These are phyloP conservation scores for Wickerhamomyces xylosicus DNA, from an alignment of 805 yeast species.

Conservation along the genomic window DNA sequence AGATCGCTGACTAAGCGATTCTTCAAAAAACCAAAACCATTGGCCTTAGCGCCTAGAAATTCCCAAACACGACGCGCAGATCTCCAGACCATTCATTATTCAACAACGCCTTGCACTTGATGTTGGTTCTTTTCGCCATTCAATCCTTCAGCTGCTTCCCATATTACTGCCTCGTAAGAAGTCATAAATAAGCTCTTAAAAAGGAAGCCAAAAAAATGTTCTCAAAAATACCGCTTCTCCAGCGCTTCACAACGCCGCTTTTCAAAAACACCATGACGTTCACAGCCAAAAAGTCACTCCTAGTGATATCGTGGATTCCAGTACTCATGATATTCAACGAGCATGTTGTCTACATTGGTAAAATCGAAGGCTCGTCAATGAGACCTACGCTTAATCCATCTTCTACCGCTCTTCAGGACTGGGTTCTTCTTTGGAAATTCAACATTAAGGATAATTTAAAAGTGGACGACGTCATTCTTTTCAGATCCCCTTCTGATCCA, in stretches of 20 bases:
- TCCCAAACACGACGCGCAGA: no score
- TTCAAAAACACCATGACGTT: not conserved
- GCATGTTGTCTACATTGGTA: conserved; percentile 62
- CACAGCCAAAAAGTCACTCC: conserved; percentile 15
- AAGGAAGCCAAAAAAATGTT: no score
- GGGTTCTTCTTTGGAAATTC: conserved; percentile 63
- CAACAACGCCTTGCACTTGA: no score
- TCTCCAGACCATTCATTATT: no score
- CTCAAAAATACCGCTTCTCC: not conserved
- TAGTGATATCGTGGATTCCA: conserved; percentile 65
- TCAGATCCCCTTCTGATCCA: conserved; percentile 78
- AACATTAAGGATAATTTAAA: conserved; percentile 37
- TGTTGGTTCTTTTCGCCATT: no score
- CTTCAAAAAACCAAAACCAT: no score
- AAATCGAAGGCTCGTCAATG: conserved; percentile 79
- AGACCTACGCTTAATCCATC: conserved; percentile 79
- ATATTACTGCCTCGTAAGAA: no score
- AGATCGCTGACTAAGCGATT: no score
- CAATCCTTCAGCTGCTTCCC: no score
- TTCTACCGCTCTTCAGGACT: conserved; percentile 34
- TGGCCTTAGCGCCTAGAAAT: no score
- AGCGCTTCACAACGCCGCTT: not conserved
- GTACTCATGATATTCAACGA: conserved; percentile 60
- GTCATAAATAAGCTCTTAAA: no score
- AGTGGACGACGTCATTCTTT: conserved; percentile 64